Evolutionary conservation across 2,329 filamentous ascomycete genomes (phyloP).

Genomic region (Pseudogymnoascus destructans): DNA sequence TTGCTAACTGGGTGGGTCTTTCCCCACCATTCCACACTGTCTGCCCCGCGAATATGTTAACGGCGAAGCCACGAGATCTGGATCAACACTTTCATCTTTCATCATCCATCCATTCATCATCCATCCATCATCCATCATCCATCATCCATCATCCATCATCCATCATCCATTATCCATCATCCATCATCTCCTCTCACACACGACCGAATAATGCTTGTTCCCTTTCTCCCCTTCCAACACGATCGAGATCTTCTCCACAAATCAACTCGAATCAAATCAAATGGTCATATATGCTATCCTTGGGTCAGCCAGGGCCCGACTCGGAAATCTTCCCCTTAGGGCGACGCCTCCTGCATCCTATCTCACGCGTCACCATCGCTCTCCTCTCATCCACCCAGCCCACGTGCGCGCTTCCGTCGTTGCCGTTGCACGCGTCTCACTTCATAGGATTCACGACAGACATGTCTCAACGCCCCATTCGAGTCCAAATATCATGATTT

Average conservation of each 20-base stretch:
- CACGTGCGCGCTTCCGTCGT: background rate
- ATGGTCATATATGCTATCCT: background rate
- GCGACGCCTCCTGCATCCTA: background rate
- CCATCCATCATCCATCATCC: background rate
- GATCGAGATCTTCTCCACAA: background rate
- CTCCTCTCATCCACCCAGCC: background rate
- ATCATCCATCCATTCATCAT: background rate
- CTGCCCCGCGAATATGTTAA: background rate
- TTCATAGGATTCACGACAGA: background rate
- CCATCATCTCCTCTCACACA: background rate
- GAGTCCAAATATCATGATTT: background rate
- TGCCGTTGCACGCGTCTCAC: background rate
- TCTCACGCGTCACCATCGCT: background rate
- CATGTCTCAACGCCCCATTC: background rate
- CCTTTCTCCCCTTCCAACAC: background rate
- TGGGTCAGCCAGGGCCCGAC: background rate
- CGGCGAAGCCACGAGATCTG: background rate
- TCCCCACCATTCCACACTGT: background rate
- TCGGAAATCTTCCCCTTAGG: background rate
- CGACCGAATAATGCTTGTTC: background rate
- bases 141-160: background rate
- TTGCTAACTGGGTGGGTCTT: slow-evolving; percentile 4
- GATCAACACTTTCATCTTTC: background rate
- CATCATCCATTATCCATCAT: too few relatives aligned
- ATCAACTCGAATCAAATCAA: background rate